A percentile compares a stretch with the other conserved stretches of the same genome.
Evolutionary conservation across 768 basidiomycete genomes (phyloP).

Genomic region (Austroboletus eburneus): DNA sequence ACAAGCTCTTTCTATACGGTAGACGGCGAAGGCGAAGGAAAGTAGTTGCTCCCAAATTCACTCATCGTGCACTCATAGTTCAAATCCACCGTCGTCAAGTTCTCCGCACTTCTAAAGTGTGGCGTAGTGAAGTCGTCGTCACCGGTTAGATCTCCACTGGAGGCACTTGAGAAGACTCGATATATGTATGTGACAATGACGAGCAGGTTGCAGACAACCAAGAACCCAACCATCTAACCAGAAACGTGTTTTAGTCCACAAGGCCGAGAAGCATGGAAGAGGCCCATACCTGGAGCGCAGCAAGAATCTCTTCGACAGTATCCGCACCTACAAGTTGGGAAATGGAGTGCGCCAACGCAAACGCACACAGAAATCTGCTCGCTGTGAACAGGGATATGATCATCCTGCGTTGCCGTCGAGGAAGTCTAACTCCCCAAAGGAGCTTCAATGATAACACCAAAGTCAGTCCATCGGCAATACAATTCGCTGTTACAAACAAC

Average conservation of each 20-base stretch:
- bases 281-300: neutral
- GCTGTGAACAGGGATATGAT: conserved; percentile 11
- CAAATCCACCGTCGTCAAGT: conserved; percentile 10
- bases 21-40: neutral
- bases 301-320: neutral
- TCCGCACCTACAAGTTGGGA: neutral
- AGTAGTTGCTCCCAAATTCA: neutral
- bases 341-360: conserved; percentile 1
- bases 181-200: conserved; percentile 2
- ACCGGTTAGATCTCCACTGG: neutral
- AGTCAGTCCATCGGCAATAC: neutral
- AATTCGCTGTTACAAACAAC: conserved; percentile 2
- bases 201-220: neutral
- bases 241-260: neutral
- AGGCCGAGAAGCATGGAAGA: neutral
- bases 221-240: neutral
- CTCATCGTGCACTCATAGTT: neutral
- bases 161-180: neutral
- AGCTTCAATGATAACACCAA: conserved; percentile 8
- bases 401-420: conserved; percentile 14
- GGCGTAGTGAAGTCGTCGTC: conserved; percentile 8
- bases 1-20: too few relatives aligned
- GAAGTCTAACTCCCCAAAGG: conserved; percentile 15
- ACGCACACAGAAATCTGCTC: conserved; percentile 6
- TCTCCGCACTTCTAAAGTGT: neutral